Evolutionary conservation across 805 yeast species (phyloP).

Genomic region (Candida palmyrensis): DNA sequence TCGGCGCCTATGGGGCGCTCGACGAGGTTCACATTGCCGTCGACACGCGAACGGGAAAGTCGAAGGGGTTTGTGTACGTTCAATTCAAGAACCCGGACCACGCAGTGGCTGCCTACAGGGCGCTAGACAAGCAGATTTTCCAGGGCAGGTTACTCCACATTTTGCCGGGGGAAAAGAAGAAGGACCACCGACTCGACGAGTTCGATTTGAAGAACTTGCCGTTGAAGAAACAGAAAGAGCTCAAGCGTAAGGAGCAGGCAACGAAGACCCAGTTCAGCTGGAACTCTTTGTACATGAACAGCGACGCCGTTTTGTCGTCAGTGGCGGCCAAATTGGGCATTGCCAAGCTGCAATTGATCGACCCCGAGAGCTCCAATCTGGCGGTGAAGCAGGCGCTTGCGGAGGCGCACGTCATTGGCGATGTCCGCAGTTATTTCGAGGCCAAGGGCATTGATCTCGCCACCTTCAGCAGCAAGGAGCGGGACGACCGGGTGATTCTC

Average conservation of each 20-base stretch:
- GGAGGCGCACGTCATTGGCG: slow-evolving; percentile 92
- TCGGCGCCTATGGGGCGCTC: slow-evolving; percentile 61
- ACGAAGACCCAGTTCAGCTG: slow-evolving; percentile 84
- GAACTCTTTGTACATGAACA: slow-evolving; percentile 89
- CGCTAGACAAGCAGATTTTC: slow-evolving; percentile 80
- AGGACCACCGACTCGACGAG: slow-evolving; percentile 81
- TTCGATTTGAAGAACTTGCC: slow-evolving; percentile 89
- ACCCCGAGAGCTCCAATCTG: slow-evolving; percentile 79
- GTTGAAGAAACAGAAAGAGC: slow-evolving; percentile 81
- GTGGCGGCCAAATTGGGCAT: slow-evolving; percentile 84
- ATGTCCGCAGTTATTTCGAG: slow-evolving; percentile 84
- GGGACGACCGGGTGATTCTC: slow-evolving; percentile 75
- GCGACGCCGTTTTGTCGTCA: slow-evolving; percentile 86
- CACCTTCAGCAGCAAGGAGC: slow-evolving; percentile 58
- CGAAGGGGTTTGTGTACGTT: slow-evolving; percentile 90
- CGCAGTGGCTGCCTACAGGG: slow-evolving; percentile 71
- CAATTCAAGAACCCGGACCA: slow-evolving; percentile 62
- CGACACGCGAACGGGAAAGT: slow-evolving; percentile 82
- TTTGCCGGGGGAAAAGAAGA: slow-evolving; percentile 77
- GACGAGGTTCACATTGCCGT: slow-evolving; percentile 91
- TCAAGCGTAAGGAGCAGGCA: slow-evolving; percentile 81
- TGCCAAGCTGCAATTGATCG: slow-evolving; percentile 74
- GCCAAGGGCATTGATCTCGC: slow-evolving; percentile 78
- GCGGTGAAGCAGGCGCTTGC: slow-evolving; percentile 97
- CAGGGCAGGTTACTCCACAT: slow-evolving; percentile 93